Conservation (phyloP, 148 eudicot species). For the Hydrangea macrophylla region DNA sequence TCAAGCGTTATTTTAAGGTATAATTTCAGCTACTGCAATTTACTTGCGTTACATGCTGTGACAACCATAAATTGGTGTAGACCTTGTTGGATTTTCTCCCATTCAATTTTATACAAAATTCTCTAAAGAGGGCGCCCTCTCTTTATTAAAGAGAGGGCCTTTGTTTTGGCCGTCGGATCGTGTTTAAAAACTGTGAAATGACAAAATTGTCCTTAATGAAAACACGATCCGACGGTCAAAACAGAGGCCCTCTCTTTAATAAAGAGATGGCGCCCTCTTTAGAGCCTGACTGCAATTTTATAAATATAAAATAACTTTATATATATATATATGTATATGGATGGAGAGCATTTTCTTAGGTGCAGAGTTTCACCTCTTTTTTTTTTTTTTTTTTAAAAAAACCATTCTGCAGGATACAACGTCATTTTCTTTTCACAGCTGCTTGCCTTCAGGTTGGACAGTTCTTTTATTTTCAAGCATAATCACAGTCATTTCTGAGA, state of each 20-base stretch:
- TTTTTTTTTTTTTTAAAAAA: no score
- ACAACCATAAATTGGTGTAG: not conserved
- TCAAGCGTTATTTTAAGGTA: constrained; percentile 85
- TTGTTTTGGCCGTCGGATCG: no score
- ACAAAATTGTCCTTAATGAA: no score
- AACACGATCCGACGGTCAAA: no score
- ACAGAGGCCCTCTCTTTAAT: no score
- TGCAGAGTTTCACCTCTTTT: not conserved
- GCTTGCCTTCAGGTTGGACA: constrained; percentile 89
- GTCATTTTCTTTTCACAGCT: constrained; percentile 66
- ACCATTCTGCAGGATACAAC: constrained; percentile 55
- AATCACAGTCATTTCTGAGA: constrained; percentile 67
- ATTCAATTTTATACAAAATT: no score
- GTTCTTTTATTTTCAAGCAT: constrained; percentile 55
- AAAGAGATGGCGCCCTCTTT: no score
- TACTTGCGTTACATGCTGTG: not conserved
- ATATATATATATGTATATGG: no score
- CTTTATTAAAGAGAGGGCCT: no score
- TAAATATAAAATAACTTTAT: no score
- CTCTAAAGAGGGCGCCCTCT: no score
- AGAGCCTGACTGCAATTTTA: no score
- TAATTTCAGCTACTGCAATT: not conserved
- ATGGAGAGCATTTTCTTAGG: not conserved
- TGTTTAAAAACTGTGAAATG: not conserved
- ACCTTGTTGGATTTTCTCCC: not conserved